A percentile compares a stretch with the other conserved stretches of the same genome.
Evolutionary conservation across 2,329 filamentous ascomycete genomes (phyloP).

Genomic region (Colletotrichum tabaci): DNA sequence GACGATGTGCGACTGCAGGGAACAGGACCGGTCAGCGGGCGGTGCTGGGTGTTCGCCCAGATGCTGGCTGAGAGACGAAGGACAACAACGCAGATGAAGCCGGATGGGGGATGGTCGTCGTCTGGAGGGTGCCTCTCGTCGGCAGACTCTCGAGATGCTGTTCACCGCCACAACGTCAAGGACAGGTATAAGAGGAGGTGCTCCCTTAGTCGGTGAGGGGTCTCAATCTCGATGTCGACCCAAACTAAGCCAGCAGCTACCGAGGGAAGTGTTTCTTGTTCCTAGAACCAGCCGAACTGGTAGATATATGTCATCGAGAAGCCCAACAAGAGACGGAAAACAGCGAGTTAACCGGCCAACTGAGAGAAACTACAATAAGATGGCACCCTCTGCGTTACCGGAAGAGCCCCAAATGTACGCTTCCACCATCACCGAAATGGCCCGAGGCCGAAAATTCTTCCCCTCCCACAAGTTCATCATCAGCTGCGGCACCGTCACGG

Average conservation of each 20-base stretch:
- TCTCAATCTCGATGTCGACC: not conserved
- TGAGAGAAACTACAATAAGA: not conserved
- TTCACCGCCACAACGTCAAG: slow-evolving; percentile 29
- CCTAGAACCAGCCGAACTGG: not conserved
- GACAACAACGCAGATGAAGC: not conserved
- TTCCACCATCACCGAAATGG: slow-evolving; percentile 32
- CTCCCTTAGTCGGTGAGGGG: slow-evolving; percentile 3
- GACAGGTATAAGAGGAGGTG: slow-evolving; percentile 15
- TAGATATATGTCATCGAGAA: not conserved
- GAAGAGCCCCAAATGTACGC: slow-evolving; percentile 32
- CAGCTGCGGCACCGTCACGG: slow-evolving; percentile 63
- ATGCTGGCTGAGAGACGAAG: not conserved
- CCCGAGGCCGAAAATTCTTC: slow-evolving; percentile 49
- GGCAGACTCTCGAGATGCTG: slow-evolving; percentile 5
- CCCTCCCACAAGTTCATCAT: slow-evolving; percentile 60
- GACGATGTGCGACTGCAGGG: slow-evolving; percentile 14
- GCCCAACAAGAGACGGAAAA: not conserved
- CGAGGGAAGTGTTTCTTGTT: slow-evolving; percentile 2
- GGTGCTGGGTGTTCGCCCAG: not conserved
- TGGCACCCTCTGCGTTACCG: slow-evolving; percentile 34
- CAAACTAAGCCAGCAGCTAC: not conserved
- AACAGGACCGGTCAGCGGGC: slow-evolving; percentile 11
- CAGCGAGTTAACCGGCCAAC: not conserved
- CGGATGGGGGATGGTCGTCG: not conserved
- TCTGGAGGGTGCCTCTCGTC: slow-evolving; percentile 2